phyloP scores from a whole-genome alignment of 1,139 yeast genomes.

The Lodderomyces oxycetoniae region DNA sequence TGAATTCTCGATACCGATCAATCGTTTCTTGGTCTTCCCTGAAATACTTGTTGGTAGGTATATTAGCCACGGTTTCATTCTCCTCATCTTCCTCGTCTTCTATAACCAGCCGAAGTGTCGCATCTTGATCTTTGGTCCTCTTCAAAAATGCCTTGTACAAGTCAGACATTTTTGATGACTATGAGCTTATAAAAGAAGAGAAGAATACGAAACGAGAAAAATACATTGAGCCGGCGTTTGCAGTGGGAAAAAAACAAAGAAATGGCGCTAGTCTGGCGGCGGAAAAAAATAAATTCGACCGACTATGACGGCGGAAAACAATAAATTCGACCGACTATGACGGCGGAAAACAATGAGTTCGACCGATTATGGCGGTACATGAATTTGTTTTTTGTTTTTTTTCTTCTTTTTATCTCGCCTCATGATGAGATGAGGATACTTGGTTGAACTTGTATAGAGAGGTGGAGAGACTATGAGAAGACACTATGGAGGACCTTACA shows the following conservation, averaged over 20 bases:
- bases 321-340: neutral
- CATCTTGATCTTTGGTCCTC: conserved; percentile 36
- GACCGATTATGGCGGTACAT: neutral
- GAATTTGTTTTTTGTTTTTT: too few species aligned
- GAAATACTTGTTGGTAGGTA: too few species aligned
- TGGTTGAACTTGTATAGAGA: too few species aligned
- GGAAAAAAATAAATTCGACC: neutral
- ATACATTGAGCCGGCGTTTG: too few species aligned
- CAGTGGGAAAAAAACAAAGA: too few species aligned
- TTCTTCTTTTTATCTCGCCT: conserved; percentile 3
- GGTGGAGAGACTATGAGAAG: too few species aligned
- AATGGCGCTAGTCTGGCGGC: too few species aligned
- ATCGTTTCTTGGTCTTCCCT: neutral
- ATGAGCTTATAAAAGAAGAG: neutral
- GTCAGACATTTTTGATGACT: conserved; percentile 33
- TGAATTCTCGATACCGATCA: neutral
- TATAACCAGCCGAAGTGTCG: conserved; percentile 30
- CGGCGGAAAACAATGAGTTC: neutral
- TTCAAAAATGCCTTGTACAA: conserved; percentile 39
- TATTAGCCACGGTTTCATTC: conserved; percentile 1
- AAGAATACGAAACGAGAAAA: conserved; percentile 1
- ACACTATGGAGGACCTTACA: conserved; percentile 19
- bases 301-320: neutral
- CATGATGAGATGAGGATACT: too few species aligned
- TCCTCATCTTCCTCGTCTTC: conserved; percentile 25